Base-by-base conservation (phyloP, 2,329 filamentous ascomycete species). In the Penicillium sp. region DNA sequence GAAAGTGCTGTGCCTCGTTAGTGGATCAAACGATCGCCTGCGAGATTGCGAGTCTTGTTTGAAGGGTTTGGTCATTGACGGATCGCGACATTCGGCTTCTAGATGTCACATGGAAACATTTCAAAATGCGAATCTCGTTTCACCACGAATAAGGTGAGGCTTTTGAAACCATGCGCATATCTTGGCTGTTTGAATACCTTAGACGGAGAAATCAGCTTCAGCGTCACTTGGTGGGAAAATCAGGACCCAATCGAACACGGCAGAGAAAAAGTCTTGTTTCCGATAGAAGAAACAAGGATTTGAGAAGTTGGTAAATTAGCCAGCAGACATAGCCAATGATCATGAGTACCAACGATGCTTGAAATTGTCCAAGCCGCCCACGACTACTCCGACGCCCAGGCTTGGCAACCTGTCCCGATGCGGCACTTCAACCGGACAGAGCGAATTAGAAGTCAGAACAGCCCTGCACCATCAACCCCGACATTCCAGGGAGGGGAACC, bases 401-500 rank as follows among this genome's bases (percentile, higher is more conserved):
- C 55, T 57, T 57, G 56, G 56, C 56, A 25, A 40, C 38, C 8
- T 46, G 19, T n/a, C 42, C 50, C 42, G 21, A 57, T 38, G 23
- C 6, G 35, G 50, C 48, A 27, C 29, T 25, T n/a, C 37, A 41
- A 27, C 17, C 17, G 29, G 23, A 8, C 8, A 51, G 13, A 31
- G 48, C 54, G 40, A 56, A 56, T 56, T 23, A 37, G 23, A 40
- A 27, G 33, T 17, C 29, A 19, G 29, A 19, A 23, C 19, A 27
- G 21, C 53, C 29, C 6, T 27, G 15, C 46, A 38, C 45, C 6
- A 43, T 27, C 13, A 43, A 25, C 53, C 46, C 46, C 46, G 46
- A 21, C 27, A 35, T 55, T 50, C 23, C 10, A 42, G 21, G 35
- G 35, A 50, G 37, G 53, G 21, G 54, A 56, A 53, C 54, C 40